Evolutionary conservation across 1,284 basidiomycete species (phyloP).

Genomic region (Anthracocystis walkeri): DNA sequence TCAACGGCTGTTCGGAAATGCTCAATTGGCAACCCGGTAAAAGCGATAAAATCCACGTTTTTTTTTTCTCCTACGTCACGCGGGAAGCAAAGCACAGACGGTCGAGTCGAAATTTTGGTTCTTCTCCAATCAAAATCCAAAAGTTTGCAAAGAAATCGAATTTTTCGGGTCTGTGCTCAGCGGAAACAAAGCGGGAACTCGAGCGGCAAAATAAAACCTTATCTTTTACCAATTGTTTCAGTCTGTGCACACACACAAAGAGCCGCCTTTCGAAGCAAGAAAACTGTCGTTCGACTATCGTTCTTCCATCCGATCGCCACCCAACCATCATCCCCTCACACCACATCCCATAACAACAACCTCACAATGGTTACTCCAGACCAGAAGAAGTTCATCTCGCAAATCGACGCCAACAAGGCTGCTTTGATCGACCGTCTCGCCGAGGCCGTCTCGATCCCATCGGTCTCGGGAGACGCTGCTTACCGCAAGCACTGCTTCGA

Average conservation of each 20-base stretch:
- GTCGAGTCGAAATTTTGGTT: neutral
- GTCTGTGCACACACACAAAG: too few relatives aligned
- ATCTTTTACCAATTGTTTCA: constrained; percentile 14
- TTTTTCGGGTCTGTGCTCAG: constrained; percentile 13
- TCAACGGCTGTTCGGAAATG: neutral
- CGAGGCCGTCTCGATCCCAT: constrained; percentile 67
- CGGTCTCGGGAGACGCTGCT: constrained; percentile 66
- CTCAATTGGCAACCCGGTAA: neutral
- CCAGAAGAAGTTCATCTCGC: constrained; percentile 59
- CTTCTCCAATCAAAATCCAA: neutral
- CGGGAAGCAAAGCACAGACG: neutral
- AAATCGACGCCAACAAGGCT: constrained; percentile 66
- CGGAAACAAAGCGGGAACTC: neutral
- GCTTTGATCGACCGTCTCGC: constrained; percentile 62
- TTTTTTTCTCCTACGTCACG: neutral
- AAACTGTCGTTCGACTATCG: neutral
- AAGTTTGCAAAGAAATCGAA: constrained; percentile 5
- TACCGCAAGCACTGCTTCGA: constrained; percentile 66
- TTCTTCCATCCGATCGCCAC: neutral
- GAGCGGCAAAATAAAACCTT: constrained; percentile 8
- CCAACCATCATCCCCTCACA: neutral
- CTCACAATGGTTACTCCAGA: constrained; percentile 47
- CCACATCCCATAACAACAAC: neutral
- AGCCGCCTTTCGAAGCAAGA: neutral
- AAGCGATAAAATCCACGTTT: neutral